These are phyloP conservation scores for Chamaenerion angustifolium DNA, from an alignment of 345 rosid species.

Conservation along the genomic window DNA sequence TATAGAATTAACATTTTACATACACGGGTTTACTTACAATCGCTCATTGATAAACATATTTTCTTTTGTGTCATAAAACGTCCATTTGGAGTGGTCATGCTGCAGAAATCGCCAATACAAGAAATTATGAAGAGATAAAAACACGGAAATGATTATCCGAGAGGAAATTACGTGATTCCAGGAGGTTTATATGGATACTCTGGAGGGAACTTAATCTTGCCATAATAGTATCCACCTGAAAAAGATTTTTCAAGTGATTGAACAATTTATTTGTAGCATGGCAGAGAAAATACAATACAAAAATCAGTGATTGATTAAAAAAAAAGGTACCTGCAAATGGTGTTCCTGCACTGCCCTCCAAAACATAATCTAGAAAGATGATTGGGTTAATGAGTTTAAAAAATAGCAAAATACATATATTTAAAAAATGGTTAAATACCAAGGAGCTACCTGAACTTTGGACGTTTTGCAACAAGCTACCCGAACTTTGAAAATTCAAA, in stretches of 20 bases:
- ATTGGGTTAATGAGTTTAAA: constrained; percentile 9
- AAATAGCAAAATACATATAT: neutral
- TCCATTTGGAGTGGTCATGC: constrained; percentile 97
- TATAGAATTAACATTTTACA: too few species aligned
- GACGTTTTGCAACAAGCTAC: too few species aligned
- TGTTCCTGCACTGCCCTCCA: constrained; percentile 94
- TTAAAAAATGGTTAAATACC: too few species aligned
- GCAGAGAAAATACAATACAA: constrained; percentile 5
- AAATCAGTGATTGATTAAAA: constrained; percentile 5
- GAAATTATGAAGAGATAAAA: too few species aligned
- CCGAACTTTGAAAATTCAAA: too few species aligned
- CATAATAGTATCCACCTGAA: constrained; percentile 79
- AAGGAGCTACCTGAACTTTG: too few species aligned
- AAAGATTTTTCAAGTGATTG: neutral
- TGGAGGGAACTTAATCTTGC: constrained; percentile 93
- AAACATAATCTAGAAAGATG: constrained; percentile 57
- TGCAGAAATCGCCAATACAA: too few species aligned
- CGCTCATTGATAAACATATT: constrained; percentile 98
- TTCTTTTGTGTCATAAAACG: constrained; percentile 94
- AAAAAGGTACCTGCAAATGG: constrained; percentile 73
- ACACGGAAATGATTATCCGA: neutral
- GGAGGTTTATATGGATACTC: constrained; percentile 99
- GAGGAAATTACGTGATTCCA: constrained; percentile 68
- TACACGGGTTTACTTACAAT: constrained; percentile 46
- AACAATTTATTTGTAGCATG: too few species aligned